A percentile compares a stretch with the other conserved stretches of the same genome.
These are phyloP conservation scores for Yamadazyma triangularis DNA, from an alignment of 1,139 yeast species.

Conservation along the genomic window DNA sequence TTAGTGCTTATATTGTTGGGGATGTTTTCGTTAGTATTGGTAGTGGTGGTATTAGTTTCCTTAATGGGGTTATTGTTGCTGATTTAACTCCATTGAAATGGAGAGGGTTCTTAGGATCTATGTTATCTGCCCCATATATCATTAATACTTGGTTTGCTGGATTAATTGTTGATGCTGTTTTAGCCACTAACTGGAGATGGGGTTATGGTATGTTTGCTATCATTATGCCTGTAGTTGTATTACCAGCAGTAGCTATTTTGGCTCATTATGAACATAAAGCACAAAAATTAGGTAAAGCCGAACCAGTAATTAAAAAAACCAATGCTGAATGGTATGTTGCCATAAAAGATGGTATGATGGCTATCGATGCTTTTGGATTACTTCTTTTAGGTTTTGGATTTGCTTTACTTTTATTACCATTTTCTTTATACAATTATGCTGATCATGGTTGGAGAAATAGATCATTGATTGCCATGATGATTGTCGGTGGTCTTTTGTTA, in stretches of 20 bases:
- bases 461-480: conserved; percentile 32
- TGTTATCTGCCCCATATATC: conserved; percentile 23
- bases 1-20: conserved; percentile 26
- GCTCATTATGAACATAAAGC: conserved; percentile 23
- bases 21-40: conserved; percentile 24
- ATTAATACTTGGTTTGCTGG: conserved; percentile 29
- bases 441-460: conserved; percentile 27
- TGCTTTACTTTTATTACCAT: conserved; percentile 27
- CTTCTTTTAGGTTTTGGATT: conserved; percentile 28
- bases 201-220: conserved; percentile 32
- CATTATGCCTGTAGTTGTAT: conserved; percentile 23
- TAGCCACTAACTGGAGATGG: conserved; percentile 32
- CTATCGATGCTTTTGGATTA: conserved; percentile 28
- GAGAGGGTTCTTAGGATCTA: conserved; percentile 21
- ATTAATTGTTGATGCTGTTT: conserved; percentile 20
- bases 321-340: conserved; percentile 3
- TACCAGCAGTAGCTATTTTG: conserved; percentile 24
- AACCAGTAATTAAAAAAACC: conserved; percentile 1
- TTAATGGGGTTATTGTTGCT: conserved; percentile 23
- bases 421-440: conserved; percentile 20
- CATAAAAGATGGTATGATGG: conserved; percentile 14
- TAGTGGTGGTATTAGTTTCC: conserved; percentile 13
- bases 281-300: conserved; percentile 6
- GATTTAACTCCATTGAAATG: conserved; percentile 29
- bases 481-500: conserved; percentile 26